These are phyloP conservation scores for Physocladia obscura DNA, from an alignment of 192 early-diverging fungal genomes.

Conservation along the genomic window DNA sequence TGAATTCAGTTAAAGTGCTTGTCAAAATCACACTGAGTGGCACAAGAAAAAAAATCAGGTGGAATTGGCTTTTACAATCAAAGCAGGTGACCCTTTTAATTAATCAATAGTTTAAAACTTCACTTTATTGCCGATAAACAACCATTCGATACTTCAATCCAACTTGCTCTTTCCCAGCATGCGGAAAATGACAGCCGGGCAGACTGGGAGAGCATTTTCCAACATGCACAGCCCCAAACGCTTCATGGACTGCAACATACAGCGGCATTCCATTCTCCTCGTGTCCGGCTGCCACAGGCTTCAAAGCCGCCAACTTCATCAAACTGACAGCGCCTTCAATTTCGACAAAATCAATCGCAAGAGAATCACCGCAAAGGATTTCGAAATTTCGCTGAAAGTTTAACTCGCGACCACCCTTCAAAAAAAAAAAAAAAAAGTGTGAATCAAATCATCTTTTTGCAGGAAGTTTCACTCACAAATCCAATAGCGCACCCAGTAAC, in stretches of 20 bases:
- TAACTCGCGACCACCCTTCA: slow-evolving; percentile 5
- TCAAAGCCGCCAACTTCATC: slow-evolving; percentile 7
- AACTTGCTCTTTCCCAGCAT: slow-evolving; percentile 14
- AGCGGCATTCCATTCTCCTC: slow-evolving; percentile 20
- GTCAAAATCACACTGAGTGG: no score
- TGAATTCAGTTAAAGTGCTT: no score
- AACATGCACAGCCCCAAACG: slow-evolving; percentile 8
- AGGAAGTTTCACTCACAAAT: background rate
- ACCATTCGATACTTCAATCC: slow-evolving; percentile 18
- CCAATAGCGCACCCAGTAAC: background rate
- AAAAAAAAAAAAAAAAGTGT: background rate
- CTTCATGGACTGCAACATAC: slow-evolving; percentile 22
- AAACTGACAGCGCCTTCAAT: slow-evolving; percentile 5
- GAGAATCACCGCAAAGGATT: slow-evolving; percentile 23
- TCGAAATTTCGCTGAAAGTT: slow-evolving; percentile 3
- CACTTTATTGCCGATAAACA: no score
- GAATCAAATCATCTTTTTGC: background rate
- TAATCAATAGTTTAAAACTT: no score
- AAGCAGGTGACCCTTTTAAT: no score
- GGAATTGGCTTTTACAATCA: no score
- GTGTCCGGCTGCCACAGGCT: slow-evolving; percentile 11
- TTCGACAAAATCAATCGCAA: background rate
- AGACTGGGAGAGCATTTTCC: slow-evolving; percentile 18
- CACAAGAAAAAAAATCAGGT: no score
- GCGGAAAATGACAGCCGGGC: slow-evolving; percentile 8